phyloP scores from a whole-genome alignment of 495 filamentous ascomycete genomes.

The Lindgomyces ingoldianus region DNA sequence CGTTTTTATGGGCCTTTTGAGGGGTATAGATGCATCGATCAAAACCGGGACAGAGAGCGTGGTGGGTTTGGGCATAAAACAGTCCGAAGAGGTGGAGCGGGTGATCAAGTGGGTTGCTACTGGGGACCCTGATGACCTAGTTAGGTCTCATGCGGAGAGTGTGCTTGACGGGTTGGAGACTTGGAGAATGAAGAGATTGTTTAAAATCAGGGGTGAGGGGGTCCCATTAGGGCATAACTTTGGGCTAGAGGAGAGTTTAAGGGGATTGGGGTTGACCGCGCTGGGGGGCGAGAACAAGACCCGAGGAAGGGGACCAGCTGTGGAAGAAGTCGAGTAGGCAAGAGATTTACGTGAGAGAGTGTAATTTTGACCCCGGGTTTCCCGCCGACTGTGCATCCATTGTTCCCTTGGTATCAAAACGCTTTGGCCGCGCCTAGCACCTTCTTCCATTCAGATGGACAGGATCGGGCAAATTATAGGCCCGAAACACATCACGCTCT shows the following conservation, averaged over 20 bases:
- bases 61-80: slow-evolving; percentile 63
- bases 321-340: slow-evolving; percentile 58
- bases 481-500: not conserved
- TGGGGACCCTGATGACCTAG: slow-evolving; percentile 72
- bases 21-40: slow-evolving; percentile 61
- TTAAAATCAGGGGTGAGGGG: slow-evolving; percentile 47
- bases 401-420: slow-evolving; percentile 4
- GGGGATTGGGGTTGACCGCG: slow-evolving; percentile 32
- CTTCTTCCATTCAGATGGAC: not conserved
- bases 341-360: not conserved
- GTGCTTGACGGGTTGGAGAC: slow-evolving; percentile 72
- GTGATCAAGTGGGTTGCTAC: slow-evolving; percentile 66
- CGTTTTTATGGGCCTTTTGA: slow-evolving; percentile 66
- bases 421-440: not conserved
- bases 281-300: not conserved
- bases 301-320: slow-evolving; percentile 37
- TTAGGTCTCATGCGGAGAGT: slow-evolving; percentile 68
- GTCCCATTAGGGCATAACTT: slow-evolving; percentile 40
- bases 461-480: not conserved
- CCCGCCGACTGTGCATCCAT: not conserved
- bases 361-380: not conserved
- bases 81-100: slow-evolving; percentile 62
- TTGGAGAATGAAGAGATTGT: slow-evolving; percentile 62
- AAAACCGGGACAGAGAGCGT: slow-evolving; percentile 55
- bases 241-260: slow-evolving; percentile 43